A percentile compares a stretch with the other conserved stretches of the same genome.
These are phyloP conservation scores for Ceratobasidium sp. DNA, from an alignment of 1,284 basidiomycete genomes.

Conservation along the genomic window DNA sequence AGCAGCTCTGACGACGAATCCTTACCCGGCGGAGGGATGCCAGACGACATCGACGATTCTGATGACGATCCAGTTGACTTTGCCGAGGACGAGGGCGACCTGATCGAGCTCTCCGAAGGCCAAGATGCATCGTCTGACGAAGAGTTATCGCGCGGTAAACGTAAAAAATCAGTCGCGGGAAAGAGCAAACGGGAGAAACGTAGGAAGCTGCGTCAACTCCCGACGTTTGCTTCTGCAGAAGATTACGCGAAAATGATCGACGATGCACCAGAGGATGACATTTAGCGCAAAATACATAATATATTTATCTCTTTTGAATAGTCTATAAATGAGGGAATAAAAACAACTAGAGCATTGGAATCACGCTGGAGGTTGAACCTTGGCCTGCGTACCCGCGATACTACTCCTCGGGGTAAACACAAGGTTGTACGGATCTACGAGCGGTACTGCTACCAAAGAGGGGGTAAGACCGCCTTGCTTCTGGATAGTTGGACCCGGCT, in stretches of 20 bases:
- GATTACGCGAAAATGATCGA: conserved; percentile 94
- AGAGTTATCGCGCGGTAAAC: conserved; percentile 69
- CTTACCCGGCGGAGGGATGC: conserved; percentile 52
- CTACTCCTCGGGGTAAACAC: conserved; percentile 19
- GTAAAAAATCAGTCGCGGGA: conserved; percentile 57
- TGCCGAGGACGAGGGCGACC: conserved; percentile 55
- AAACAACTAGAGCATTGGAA: background rate
- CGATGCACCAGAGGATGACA: conserved; percentile 77
- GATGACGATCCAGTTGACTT: conserved; percentile 60
- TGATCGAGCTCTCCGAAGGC: conserved; percentile 52
- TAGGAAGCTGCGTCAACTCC: conserved; percentile 77
- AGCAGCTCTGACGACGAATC: conserved; percentile 54
- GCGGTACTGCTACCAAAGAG: background rate
- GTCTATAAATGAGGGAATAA: conserved; percentile 13
- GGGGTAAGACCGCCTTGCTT: background rate
- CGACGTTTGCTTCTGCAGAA: conserved; percentile 93
- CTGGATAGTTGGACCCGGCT: background rate
- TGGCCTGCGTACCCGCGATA: background rate
- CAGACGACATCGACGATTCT: conserved; percentile 63
- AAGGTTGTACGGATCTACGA: conserved; percentile 33
- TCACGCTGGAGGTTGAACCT: conserved; percentile 6
- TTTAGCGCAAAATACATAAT: conserved; percentile 55
- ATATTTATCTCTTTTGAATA: background rate
- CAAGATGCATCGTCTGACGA: conserved; percentile 59
- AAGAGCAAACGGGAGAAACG: conserved; percentile 64